phyloP scores from a whole-genome alignment of 2,329 filamentous ascomycete species.

The Hyphodiscus sp. region DNA sequence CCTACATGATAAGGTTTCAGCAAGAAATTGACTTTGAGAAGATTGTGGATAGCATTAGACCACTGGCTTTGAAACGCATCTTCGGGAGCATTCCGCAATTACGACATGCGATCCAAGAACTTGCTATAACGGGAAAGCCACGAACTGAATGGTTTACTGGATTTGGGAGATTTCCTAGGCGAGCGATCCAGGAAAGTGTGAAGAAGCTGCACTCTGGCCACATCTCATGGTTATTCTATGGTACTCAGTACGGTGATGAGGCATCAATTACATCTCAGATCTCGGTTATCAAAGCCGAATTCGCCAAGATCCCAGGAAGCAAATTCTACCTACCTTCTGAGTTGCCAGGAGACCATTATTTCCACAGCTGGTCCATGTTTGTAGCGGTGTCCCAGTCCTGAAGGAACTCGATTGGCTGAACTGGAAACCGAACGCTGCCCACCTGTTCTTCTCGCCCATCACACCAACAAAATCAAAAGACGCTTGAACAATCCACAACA shows the following conservation, averaged over 20 bases:
- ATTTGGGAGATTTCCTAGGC: slow-evolving; percentile 23
- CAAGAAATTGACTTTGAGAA: slow-evolving; percentile 22
- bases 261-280: slow-evolving; percentile 25
- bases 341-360: slow-evolving; percentile 21
- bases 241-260: slow-evolving; percentile 34
- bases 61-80: slow-evolving; percentile 34
- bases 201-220: slow-evolving; percentile 25
- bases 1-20: slow-evolving; percentile 38
- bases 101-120: slow-evolving; percentile 27
- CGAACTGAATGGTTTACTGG: slow-evolving; percentile 24
- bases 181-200: slow-evolving; percentile 26
- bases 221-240: slow-evolving; percentile 36
- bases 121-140: slow-evolving; percentile 34
- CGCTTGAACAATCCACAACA: slow-evolving; percentile 37
- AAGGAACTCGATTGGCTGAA: slow-evolving; percentile 37
- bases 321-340: slow-evolving; percentile 28
- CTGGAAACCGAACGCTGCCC: slow-evolving; percentile 46
- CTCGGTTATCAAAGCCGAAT: slow-evolving; percentile 22
- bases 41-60: slow-evolving; percentile 40
- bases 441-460: slow-evolving; percentile 48
- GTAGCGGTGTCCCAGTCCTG: slow-evolving; percentile 25
- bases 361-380: slow-evolving; percentile 26
- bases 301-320: slow-evolving; percentile 26
- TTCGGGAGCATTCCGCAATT: slow-evolving; percentile 33
- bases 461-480: slow-evolving; percentile 41